Evolutionary conservation across 2,329 filamentous ascomycete genomes (phyloP), one percentile per base, ranked within the genome.

Genomic region (Monosporascus cannonballus): DNA sequence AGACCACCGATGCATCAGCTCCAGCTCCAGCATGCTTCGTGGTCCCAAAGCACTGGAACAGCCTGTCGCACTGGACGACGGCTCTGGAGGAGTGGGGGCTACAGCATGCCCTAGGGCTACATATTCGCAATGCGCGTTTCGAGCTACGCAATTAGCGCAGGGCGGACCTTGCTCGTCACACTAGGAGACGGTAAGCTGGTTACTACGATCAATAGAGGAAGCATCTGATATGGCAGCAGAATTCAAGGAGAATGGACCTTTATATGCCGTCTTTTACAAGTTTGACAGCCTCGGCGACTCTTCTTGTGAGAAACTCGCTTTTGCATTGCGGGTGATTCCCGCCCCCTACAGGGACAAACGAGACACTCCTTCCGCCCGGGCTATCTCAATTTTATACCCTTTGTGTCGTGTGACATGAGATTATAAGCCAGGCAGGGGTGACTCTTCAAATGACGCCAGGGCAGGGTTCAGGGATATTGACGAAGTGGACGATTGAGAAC

Each of bases 1-100:
- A 2, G 75, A 71, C 69, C 74, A 80, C 27, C 73, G 73, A 56
- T 79, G 76, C 73, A 80, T 77, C 45, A 80, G 60, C 54, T 79
- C 76, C 8, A 80, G 67, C 52, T 78, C 76, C 24, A 73, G 60
- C 17, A 67, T 57, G 27, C 67, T 61, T 0, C 59, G 61, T 8
- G 55, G 54, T 47, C 58, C 58, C 34, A 24, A 27, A 24, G n/a
- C 41, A 25, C 41, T 25, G 8, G 42, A 17, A 30, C 24, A 24
- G n/a, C 22, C 42, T 8, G 42, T 25, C 22, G 20, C 9, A 15
- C 22, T 46, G 6, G 42, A 24, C 24, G 42, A 30, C 14, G 42
- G 14, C 22, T 22, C 42, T 17, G 42, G 8, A n/a, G 22, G 7
- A 7, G n/a, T 15, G 22, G 17, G 22, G 42, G 14, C 24, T 25